These are phyloP conservation scores for Haberlea rhodopensis DNA, from an alignment of 257 asterid genomes.

Conservation along the genomic window DNA sequence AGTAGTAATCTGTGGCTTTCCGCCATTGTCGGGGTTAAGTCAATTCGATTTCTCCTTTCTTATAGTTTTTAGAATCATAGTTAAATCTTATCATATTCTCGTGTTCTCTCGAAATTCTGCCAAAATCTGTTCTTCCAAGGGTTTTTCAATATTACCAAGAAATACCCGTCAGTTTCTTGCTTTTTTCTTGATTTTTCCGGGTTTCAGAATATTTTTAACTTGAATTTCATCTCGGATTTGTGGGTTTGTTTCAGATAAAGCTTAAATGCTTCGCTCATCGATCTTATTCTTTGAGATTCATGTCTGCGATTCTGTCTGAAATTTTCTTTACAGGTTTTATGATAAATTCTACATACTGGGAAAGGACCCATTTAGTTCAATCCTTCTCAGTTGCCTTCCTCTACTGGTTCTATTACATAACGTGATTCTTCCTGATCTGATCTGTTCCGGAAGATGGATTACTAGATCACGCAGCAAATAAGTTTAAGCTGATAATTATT, in stretches of 20 bases:
- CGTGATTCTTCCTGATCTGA: slow-evolving; percentile 44
- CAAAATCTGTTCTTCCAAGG: too few relatives aligned
- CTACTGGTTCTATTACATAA: slow-evolving; percentile 92
- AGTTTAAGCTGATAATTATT: background rate
- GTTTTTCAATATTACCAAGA: too few relatives aligned
- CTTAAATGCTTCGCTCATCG: background rate
- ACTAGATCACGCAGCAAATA: background rate
- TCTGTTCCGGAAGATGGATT: background rate
- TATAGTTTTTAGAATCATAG: too few relatives aligned
- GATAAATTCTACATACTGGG: slow-evolving; percentile 29
- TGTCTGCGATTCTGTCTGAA: background rate
- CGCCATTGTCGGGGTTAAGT: background rate
- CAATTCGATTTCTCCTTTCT: background rate
- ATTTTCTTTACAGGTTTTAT: background rate
- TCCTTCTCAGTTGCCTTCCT: slow-evolving; percentile 62
- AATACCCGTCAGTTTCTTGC: too few relatives aligned
- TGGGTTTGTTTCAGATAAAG: background rate
- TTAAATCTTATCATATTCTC: too few relatives aligned
- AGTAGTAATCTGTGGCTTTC: background rate
- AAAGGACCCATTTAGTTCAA: slow-evolving; percentile 65
- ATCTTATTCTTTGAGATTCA: background rate
- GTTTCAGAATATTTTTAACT: too few relatives aligned
- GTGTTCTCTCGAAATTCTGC: too few relatives aligned
- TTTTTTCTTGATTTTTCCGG: too few relatives aligned
- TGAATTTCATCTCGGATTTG: background rate